A percentile compares a stretch with the other conserved stretches of the same genome.
phyloP scores from a whole-genome alignment of 306 rosid species.

The Lotus japonicus region DNA sequence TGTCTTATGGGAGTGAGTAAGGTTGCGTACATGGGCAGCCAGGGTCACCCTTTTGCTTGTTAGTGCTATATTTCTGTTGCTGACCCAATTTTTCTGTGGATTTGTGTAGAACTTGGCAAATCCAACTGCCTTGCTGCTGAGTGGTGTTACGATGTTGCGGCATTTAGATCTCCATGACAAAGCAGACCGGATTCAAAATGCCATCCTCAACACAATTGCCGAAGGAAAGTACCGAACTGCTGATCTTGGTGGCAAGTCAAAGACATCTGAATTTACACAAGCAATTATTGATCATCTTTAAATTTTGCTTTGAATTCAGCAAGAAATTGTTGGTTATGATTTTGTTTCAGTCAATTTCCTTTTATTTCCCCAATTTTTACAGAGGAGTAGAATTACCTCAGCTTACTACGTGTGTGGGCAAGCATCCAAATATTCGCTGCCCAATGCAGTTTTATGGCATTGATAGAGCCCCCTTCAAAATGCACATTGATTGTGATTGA shows the following conservation, averaged over 20 bases:
- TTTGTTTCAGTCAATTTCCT: slow-evolving; percentile 24
- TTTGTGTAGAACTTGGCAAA: slow-evolving; percentile 78
- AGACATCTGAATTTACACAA: slow-evolving; percentile 63
- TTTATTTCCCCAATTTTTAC: slow-evolving; percentile 20
- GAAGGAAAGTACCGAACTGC: slow-evolving; percentile 94
- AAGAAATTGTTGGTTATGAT: slow-evolving; percentile 25
- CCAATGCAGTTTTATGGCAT: slow-evolving; percentile 6
- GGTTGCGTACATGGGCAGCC: background rate
- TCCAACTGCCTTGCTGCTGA: slow-evolving; percentile 90
- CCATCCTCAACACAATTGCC: slow-evolving; percentile 74
- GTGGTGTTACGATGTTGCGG: slow-evolving; percentile 81
- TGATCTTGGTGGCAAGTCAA: slow-evolving; percentile 86
- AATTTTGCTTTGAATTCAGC: slow-evolving; percentile 31
- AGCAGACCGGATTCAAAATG: slow-evolving; percentile 75
- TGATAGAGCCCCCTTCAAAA: background rate
- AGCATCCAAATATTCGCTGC: slow-evolving; percentile 8
- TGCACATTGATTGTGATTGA: slow-evolving; percentile 20
- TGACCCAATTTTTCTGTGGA: slow-evolving; percentile 19
- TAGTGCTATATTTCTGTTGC: background rate
- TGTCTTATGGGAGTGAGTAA: background rate
- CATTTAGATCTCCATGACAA: slow-evolving; percentile 75
- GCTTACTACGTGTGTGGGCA: slow-evolving; percentile 22
- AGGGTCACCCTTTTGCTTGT: background rate
- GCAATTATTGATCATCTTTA: slow-evolving; percentile 84
- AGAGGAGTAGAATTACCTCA: slow-evolving; percentile 39